A percentile compares a stretch with the other conserved stretches of the same genome.
These are phyloP conservation scores for Trypanosoma caninum DNA, from an alignment of 208 protist species.

Conservation along the genomic window DNA sequence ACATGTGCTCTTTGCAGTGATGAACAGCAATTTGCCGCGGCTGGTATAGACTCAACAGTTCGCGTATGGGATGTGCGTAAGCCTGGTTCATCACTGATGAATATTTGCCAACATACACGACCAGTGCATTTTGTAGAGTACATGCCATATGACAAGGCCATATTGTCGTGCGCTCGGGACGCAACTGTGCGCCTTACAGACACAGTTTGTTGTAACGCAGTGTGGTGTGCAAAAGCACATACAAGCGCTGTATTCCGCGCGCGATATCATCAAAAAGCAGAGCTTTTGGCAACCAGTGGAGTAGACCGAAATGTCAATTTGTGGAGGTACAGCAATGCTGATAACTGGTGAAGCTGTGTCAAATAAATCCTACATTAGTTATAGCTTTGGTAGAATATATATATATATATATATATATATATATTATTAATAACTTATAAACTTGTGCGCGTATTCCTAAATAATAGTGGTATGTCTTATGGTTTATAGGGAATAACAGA, in stretches of 20 bases:
- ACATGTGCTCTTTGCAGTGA: conserved; percentile 39
- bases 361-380: too few relatives aligned
- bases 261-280: conserved; percentile 28
- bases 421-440: conserved; percentile 20
- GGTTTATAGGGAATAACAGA: too few relatives aligned
- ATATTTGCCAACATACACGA: conserved; percentile 34
- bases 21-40: conserved; percentile 37
- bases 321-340: conserved; percentile 41
- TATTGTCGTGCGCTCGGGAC: conserved; percentile 63
- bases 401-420: conserved; percentile 21
- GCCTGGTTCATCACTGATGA: conserved; percentile 16
- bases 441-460: too few relatives aligned
- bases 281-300: conserved; percentile 41
- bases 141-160: conserved; percentile 34
- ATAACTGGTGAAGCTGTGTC: conserved; percentile 34
- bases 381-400: too few relatives aligned
- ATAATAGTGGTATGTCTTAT: too few relatives aligned
- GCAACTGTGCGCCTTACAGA: conserved; percentile 33
- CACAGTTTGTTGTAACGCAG: conserved; percentile 29
- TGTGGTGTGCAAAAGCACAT: conserved; percentile 65
- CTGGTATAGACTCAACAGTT: conserved; percentile 64
- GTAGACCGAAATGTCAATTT: conserved; percentile 52
- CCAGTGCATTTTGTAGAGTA: conserved; percentile 60
- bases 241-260: conserved; percentile 51
- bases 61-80: conserved; percentile 63